phyloP scores from a whole-genome alignment of 1,139 yeast genomes.

The Starmera stellimalicola region DNA sequence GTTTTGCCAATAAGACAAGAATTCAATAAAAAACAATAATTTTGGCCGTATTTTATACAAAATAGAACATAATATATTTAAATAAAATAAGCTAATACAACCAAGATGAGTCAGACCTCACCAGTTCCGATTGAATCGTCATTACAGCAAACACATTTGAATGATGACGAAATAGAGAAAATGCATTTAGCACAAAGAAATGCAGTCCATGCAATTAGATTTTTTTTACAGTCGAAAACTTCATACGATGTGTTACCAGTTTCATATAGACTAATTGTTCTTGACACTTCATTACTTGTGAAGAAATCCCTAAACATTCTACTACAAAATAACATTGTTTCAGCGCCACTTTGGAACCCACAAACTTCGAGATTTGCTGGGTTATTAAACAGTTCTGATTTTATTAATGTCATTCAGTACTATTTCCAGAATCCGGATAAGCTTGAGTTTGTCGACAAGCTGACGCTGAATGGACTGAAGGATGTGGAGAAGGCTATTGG shows the following conservation, averaged over 20 bases:
- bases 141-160: no score
- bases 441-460: constrained; percentile 79
- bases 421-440: constrained; percentile 86
- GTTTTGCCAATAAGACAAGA: no score
- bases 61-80: no score
- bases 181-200: constrained; percentile 42
- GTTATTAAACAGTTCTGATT: constrained; percentile 82
- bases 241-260: constrained; percentile 97
- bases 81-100: no score
- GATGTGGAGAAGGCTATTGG: constrained; percentile 86
- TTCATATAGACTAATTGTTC: constrained; percentile 82
- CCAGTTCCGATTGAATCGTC: no score
- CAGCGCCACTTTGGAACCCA: constrained; percentile 96
- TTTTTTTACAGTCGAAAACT: constrained; percentile 81
- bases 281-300: constrained; percentile 85
- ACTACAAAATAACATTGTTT: constrained; percentile 86
- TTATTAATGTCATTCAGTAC: constrained; percentile 90
- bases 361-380: constrained; percentile 90
- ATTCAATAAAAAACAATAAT: no score
- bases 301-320: constrained; percentile 86
- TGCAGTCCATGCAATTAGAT: constrained; percentile 70
- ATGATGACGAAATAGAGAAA: no score
- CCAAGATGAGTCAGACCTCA: no score
- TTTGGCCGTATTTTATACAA: no score
- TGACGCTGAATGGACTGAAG: constrained; percentile 76